phyloP scores from a whole-genome alignment of 176 grass and related monocot species.

The Leersia perrieri region DNA sequence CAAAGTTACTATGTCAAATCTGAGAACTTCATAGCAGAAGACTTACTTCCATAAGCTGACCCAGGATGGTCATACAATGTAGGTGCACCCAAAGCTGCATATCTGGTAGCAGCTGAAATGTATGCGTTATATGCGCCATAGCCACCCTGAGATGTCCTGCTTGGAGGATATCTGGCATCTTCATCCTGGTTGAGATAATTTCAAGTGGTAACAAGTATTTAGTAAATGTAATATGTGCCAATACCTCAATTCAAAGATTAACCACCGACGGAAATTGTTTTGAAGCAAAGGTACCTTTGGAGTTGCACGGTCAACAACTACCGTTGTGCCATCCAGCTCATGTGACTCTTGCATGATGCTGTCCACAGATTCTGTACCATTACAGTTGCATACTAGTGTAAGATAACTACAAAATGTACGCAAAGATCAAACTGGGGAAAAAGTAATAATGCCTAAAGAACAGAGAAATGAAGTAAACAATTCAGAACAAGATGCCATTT shows the following conservation, averaged over 20 bases:
- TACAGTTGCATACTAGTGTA: slow-evolving; percentile 18
- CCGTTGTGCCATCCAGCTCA: slow-evolving; percentile 76
- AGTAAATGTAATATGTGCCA: neutral
- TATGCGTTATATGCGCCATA: slow-evolving; percentile 95
- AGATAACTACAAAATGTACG: neutral
- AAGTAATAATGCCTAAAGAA: slow-evolving; percentile 2
- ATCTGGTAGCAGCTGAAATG: slow-evolving; percentile 90
- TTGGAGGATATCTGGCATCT: slow-evolving; percentile 63
- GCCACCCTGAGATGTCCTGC: slow-evolving; percentile 68
- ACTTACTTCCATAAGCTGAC: slow-evolving; percentile 75
- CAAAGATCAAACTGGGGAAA: neutral
- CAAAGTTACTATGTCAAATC: neutral
- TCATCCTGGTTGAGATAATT: slow-evolving; percentile 58
- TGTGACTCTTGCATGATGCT: slow-evolving; percentile 83
- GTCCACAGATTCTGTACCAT: slow-evolving; percentile 78
- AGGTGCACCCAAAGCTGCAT: slow-evolving; percentile 77
- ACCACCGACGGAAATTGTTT: neutral
- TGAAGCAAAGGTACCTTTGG: slow-evolving; percentile 61
- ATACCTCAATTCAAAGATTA: neutral
- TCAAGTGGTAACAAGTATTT: slow-evolving; percentile 1
- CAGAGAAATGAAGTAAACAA: neutral
- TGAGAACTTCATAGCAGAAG: neutral
- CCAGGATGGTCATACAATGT: slow-evolving; percentile 83
- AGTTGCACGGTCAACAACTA: slow-evolving; percentile 93
- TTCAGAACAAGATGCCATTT: neutral